Evolutionary conservation across 441 rosid genomes (phyloP), one percentile per base, ranked within the genome.

Genomic region (Erysimum cheiri): DNA sequence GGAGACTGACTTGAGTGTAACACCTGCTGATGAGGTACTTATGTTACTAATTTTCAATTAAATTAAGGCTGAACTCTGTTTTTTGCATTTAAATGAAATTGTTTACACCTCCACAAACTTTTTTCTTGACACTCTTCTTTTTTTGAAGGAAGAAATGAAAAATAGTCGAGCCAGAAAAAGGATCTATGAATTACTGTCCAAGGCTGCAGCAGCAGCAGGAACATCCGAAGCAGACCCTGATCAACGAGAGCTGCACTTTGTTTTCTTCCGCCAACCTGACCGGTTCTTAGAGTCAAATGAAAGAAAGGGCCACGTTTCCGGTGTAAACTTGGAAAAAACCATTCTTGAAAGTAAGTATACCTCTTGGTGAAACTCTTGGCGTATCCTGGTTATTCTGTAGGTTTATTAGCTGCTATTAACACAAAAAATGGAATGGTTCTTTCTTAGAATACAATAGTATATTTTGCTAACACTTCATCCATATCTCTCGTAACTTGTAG

Each of bases 21-120:
- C 89, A 65, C 81, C 88, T 36, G 88, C 85, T 15, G 99, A 92
- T 78, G 92, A 92, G 98, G 98, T 95, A 87, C 62, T 9, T 80
- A 10, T 53, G 53, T n/a, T 29, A 58, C 60, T 29, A 13, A 14
- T 58, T 63, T 43, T 65, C 47, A 57, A 28, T 60, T 50, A 40
- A 22, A 61, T 6, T 49, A 11, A 58, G 17, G 17, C 41, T 14
- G 37, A 48, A 24, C 55, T 44, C 29, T 46, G 44, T 53, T 67
- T 28, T 63, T 50, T 46, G 8, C 64, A 36, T 43, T 33, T 36
- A 46, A 11, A 14, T 14, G 55, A 63, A 56, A 14, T 17, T 13
- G 10, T 33, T 26, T 29, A 57, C 52, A 48, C 36, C 48, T 53
- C 40, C 10, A 32, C 59, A 24, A 29, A 53, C 9, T 6, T 11